phyloP scores from a whole-genome alignment of 768 basidiomycete genomes.

The Phlebiopsis gigantea region DNA sequence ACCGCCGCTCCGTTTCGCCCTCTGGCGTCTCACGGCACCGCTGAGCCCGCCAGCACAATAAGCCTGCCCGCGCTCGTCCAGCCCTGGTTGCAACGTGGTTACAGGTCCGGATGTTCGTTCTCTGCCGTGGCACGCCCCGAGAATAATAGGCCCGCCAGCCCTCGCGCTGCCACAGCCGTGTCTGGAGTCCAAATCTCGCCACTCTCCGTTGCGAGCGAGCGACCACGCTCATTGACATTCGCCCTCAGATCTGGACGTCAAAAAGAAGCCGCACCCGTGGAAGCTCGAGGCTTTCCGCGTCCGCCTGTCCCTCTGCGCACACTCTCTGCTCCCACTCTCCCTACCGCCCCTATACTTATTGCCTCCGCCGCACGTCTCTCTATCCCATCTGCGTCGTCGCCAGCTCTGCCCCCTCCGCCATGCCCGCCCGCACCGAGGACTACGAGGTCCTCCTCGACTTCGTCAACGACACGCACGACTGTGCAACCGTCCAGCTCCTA shows the following conservation, averaged over 20 bases:
- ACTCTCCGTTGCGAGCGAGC: background rate
- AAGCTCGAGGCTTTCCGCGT: slow-evolving; percentile 21
- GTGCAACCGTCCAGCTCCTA: slow-evolving; percentile 57
- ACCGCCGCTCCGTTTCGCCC: background rate
- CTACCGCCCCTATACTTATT: slow-evolving; percentile 16
- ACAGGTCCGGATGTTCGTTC: slow-evolving; percentile 13
- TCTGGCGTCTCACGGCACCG: slow-evolving; percentile 4
- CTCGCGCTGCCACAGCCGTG: slow-evolving; percentile 9
- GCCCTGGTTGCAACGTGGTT: slow-evolving; percentile 22
- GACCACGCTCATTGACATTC: slow-evolving; percentile 11
- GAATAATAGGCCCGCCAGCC: slow-evolving; percentile 10
- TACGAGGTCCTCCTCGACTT: slow-evolving; percentile 68
- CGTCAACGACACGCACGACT: slow-evolving; percentile 63
- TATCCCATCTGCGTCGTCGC: slow-evolving; percentile 13
- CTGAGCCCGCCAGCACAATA: slow-evolving; percentile 18
- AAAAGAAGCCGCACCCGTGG: slow-evolving; percentile 21
- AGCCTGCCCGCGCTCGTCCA: slow-evolving; percentile 6
- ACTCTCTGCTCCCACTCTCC: slow-evolving; percentile 25
- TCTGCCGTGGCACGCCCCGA: slow-evolving; percentile 2
- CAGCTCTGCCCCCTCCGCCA: slow-evolving; percentile 24
- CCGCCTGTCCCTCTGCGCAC: slow-evolving; percentile 13
- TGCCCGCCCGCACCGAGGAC: slow-evolving; percentile 54
- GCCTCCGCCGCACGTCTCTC: slow-evolving; percentile 12
- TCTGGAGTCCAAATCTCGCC: slow-evolving; percentile 1
- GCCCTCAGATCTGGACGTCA: slow-evolving; percentile 6